These are phyloP conservation scores for Neonectria ditissima DNA, from an alignment of 2,329 filamentous ascomycete species.

Conservation along the genomic window DNA sequence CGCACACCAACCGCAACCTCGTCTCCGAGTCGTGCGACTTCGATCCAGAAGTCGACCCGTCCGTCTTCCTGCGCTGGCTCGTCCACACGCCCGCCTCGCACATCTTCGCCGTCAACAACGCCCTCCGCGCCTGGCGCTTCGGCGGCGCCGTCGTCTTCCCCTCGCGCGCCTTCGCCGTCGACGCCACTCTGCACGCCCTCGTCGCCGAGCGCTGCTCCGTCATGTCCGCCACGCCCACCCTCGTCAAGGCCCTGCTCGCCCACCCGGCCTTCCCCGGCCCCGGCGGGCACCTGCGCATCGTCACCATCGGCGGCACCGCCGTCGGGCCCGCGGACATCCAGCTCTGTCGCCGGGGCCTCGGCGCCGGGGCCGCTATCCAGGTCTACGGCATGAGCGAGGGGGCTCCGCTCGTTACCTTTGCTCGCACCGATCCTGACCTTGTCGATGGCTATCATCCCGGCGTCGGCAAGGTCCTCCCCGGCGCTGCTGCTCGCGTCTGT, in stretches of 20 bases:
- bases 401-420: conserved; percentile 56
- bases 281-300: conserved; percentile 47
- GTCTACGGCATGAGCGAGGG: conserved; percentile 61
- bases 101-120: conserved; percentile 55
- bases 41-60: conserved; percentile 49
- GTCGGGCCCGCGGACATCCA: conserved; percentile 49
- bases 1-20: conserved; percentile 55
- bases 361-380: conserved; percentile 49
- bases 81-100: conserved; percentile 54
- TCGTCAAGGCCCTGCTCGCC: conserved; percentile 49
- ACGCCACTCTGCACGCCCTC: conserved; percentile 48
- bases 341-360: conserved; percentile 48
- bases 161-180: conserved; percentile 49
- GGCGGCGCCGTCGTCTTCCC: conserved; percentile 52
- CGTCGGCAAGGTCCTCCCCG: conserved; percentile 56
- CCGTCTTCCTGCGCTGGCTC: conserved; percentile 50
- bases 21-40: conserved; percentile 53
- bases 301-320: conserved; percentile 51
- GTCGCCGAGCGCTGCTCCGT: conserved; percentile 50
- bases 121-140: conserved; percentile 52
- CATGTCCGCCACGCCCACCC: conserved; percentile 56
- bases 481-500: conserved; percentile 54
- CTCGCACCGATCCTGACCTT: conserved; percentile 45
- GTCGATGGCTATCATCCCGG: conserved; percentile 52
- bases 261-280: conserved; percentile 45